Percentiles rank a stretch among this genome's conserved stretches.
These are phyloP conservation scores for Boeremia lycopersici DNA, from an alignment of 2,329 filamentous ascomycete species.

Conservation along the genomic window DNA sequence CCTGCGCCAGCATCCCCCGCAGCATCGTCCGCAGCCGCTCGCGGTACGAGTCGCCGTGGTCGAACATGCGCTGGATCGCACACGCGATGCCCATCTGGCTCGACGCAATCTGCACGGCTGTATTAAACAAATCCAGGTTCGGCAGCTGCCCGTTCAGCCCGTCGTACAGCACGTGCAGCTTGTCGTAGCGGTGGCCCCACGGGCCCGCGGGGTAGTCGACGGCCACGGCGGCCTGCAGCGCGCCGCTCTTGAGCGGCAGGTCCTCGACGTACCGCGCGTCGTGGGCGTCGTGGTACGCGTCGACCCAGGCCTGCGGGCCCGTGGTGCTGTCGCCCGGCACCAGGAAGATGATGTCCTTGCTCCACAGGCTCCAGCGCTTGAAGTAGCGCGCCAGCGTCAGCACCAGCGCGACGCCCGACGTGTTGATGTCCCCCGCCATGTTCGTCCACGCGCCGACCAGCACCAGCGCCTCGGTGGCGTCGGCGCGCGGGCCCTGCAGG, in stretches of 20 bases:
- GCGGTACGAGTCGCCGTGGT: constrained; percentile 75
- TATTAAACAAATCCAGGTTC: constrained; percentile 95
- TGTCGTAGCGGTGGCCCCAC: constrained; percentile 81
- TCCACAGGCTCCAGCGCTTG: constrained; percentile 97
- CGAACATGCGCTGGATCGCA: constrained; percentile 83
- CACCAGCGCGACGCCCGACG: constrained; percentile 84
- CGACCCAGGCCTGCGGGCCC: constrained; percentile 94
- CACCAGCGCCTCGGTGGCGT: constrained; percentile 96
- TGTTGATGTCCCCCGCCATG: constrained; percentile 77
- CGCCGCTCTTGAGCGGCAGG: constrained; percentile 87
- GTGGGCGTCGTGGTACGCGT: constrained; percentile 94
- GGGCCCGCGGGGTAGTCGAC: constrained; percentile 78
- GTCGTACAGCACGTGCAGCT: constrained; percentile 90
- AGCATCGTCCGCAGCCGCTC: constrained; percentile 88
- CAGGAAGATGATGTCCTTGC: constrained; percentile 95
- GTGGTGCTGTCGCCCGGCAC: constrained; percentile 87
- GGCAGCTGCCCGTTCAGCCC: constrained; percentile 94
- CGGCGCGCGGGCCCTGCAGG: constrained; percentile 88
- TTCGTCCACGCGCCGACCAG: constrained; percentile 89
- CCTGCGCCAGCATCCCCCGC: constrained; percentile 90
- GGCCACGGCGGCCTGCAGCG: constrained; percentile 90
- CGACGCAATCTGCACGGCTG: constrained; percentile 81
- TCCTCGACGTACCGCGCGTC: constrained; percentile 71
- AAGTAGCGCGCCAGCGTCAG: constrained; percentile 92
- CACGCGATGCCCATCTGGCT: constrained; percentile 91